Evolutionary conservation across 306 rosid species (phyloP).

Genomic region (Inga leiocalycina): DNA sequence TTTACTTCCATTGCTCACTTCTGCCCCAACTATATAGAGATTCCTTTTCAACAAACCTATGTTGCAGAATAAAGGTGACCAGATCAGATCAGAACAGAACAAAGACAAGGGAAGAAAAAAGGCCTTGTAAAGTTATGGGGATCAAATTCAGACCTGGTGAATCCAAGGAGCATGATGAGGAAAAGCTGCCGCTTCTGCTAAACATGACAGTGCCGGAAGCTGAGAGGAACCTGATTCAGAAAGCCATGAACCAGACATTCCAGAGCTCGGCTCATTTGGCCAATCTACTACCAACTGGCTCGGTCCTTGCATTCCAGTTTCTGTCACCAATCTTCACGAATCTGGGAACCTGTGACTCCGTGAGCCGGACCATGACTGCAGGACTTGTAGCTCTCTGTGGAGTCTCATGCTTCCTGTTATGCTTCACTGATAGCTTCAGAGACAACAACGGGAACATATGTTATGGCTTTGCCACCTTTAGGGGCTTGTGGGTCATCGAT

Average conservation of each 20-base stretch:
- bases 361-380: conserved; percentile 52
- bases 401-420: conserved; percentile 52
- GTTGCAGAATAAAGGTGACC: background rate
- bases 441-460: conserved; percentile 67
- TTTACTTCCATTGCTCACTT: background rate
- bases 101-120: background rate
- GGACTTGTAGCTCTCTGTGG: conserved; percentile 57
- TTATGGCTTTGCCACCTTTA: conserved; percentile 71
- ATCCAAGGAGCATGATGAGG: conserved; percentile 32
- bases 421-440: conserved; percentile 71
- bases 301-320: conserved; percentile 88
- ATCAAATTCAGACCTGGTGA: conserved; percentile 38
- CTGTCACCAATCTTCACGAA: conserved; percentile 78
- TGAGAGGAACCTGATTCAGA: conserved; percentile 58
- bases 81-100: background rate
- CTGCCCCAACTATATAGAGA: conserved; percentile 6
- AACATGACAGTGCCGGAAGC: conserved; percentile 40
- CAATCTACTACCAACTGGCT: conserved; percentile 84
- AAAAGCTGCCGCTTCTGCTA: conserved; percentile 57
- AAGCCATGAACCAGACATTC: conserved; percentile 78
- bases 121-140: conserved; percentile 43
- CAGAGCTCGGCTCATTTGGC: conserved; percentile 84
- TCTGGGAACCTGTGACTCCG: conserved; percentile 63
- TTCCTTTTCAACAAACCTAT: conserved; percentile 17
- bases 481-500: conserved; percentile 70